A percentile compares a stretch with the other conserved stretches of the same genome.
Evolutionary conservation across 495 filamentous ascomycete genomes (phyloP).

Genomic region (Neurospora tetrasperma): DNA sequence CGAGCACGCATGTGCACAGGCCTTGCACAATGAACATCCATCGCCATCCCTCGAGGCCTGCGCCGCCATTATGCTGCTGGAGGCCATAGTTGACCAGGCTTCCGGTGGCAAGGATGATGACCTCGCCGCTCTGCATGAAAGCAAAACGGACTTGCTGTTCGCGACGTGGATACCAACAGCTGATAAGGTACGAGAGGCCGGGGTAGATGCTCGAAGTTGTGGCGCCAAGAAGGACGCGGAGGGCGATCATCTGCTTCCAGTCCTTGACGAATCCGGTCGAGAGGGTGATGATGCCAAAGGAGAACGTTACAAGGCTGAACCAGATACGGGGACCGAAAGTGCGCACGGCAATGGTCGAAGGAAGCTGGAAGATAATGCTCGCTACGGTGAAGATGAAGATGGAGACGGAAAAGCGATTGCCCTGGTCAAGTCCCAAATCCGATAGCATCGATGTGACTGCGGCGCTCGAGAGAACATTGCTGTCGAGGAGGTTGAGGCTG

Average conservation of each 20-base stretch:
- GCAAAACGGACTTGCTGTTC: constrained; percentile 72
- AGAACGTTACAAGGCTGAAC: constrained; percentile 58
- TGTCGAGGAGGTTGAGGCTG: constrained; percentile 63
- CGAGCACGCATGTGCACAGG: constrained; percentile 52
- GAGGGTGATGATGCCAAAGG: constrained; percentile 62
- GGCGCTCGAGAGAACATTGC: constrained; percentile 65
- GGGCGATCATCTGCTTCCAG: constrained; percentile 65
- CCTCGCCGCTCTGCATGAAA: constrained; percentile 59
- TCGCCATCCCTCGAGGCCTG: constrained; percentile 58
- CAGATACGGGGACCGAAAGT: constrained; percentile 57
- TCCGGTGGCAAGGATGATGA: constrained; percentile 58
- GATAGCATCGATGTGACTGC: constrained; percentile 63
- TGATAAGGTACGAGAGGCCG: constrained; percentile 59
- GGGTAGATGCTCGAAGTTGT: constrained; percentile 62
- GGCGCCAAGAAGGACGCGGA: constrained; percentile 62
- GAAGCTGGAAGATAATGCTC: constrained; percentile 65
- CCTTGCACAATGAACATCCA: constrained; percentile 70
- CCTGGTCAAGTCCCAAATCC: constrained; percentile 52
- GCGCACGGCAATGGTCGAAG: constrained; percentile 60
- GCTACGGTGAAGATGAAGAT: constrained; percentile 76
- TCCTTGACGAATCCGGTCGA: constrained; percentile 60
- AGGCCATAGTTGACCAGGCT: constrained; percentile 64
- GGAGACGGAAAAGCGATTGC: constrained; percentile 56
- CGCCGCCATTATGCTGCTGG: constrained; percentile 50
- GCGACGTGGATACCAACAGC: constrained; percentile 58